A percentile compares a stretch with the other conserved stretches of the same genome.
Conservation (phyloP, 768 basidiomycete species). For the Cystofilobasidium ferigula region DNA sequence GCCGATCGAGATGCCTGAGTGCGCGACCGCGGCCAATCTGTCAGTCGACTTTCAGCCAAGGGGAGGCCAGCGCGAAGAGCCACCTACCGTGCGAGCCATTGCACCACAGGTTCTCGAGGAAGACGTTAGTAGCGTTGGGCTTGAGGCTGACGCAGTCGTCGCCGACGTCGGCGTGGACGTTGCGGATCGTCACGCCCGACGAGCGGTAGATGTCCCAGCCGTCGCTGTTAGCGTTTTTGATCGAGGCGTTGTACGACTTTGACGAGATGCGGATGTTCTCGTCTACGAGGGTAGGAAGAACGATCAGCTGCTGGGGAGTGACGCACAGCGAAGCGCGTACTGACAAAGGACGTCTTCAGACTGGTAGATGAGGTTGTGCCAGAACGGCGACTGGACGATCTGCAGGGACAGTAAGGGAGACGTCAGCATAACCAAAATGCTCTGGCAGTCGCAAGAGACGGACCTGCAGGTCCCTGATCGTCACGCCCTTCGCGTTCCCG, state of each 20-base stretch:
- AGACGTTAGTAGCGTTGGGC: constrained; percentile 49
- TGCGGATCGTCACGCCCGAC: constrained; percentile 37
- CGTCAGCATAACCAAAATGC: too few species aligned
- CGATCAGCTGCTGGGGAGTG: constrained; percentile 39
- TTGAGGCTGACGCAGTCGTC: constrained; percentile 51
- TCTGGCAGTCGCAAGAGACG: too few species aligned
- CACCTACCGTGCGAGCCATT: constrained; percentile 34
- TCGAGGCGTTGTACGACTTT: constrained; percentile 28
- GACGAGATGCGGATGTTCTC: constrained; percentile 37
- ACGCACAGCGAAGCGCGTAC: too few species aligned
- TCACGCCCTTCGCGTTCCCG: constrained; percentile 46
- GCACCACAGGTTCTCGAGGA: constrained; percentile 51
- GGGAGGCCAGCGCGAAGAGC: background rate
- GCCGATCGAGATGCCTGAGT: constrained; percentile 52
- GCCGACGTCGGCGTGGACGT: constrained; percentile 42
- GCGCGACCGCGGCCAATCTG: too few species aligned
- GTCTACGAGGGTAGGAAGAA: constrained; percentile 43
- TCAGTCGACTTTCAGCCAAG: constrained; percentile 42
- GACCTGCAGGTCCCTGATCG: constrained; percentile 42
- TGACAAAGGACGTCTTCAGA: constrained; percentile 28
- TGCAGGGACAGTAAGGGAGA: too few species aligned
- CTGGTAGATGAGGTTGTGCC: constrained; percentile 31
- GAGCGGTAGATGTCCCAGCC: constrained; percentile 56
- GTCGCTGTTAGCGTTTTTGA: constrained; percentile 38
- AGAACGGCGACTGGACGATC: constrained; percentile 42